Evolutionary conservation across 805 yeast genomes (phyloP).

Genomic region (Schwanniomyces occidentalis): DNA sequence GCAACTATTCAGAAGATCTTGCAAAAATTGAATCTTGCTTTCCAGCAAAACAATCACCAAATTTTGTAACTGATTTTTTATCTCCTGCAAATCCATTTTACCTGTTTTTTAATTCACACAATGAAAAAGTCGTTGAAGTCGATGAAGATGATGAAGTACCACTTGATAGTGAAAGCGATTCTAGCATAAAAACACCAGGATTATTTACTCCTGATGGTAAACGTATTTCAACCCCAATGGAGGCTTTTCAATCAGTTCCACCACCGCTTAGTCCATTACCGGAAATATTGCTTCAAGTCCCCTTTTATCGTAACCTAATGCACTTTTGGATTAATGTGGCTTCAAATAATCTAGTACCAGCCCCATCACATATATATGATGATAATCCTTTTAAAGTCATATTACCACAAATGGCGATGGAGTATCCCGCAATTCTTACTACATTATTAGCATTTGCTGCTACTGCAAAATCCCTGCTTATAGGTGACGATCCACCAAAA

Average conservation of each 20-base stretch:
- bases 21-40: conserved; percentile 28
- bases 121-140: background rate
- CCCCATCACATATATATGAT: conserved; percentile 53
- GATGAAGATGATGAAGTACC: conserved; percentile 9
- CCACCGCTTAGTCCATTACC: conserved; percentile 53
- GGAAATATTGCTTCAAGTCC: conserved; percentile 57
- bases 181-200: background rate
- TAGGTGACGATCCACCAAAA: conserved; percentile 30
- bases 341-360: conserved; percentile 63
- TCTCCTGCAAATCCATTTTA: conserved; percentile 11
- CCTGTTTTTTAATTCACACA: conserved; percentile 12
- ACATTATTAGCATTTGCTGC: conserved; percentile 51
- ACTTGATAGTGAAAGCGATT: background rate
- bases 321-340: conserved; percentile 64
- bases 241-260: conserved; percentile 24
- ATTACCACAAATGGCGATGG: conserved; percentile 68
- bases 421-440: conserved; percentile 55
- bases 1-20: conserved; percentile 35
- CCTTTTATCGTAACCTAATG: conserved; percentile 60
- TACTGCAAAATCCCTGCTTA: conserved; percentile 24
- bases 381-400: conserved; percentile 67
- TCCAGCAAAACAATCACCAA: conserved; percentile 14
- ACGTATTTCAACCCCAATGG: conserved; percentile 10
- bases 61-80: conserved; percentile 11
- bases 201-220: conserved; percentile 1